Evolutionary conservation across 306 rosid species (phyloP), one percentile per base, ranked within the genome.

Genomic region (Vicia villosa): DNA sequence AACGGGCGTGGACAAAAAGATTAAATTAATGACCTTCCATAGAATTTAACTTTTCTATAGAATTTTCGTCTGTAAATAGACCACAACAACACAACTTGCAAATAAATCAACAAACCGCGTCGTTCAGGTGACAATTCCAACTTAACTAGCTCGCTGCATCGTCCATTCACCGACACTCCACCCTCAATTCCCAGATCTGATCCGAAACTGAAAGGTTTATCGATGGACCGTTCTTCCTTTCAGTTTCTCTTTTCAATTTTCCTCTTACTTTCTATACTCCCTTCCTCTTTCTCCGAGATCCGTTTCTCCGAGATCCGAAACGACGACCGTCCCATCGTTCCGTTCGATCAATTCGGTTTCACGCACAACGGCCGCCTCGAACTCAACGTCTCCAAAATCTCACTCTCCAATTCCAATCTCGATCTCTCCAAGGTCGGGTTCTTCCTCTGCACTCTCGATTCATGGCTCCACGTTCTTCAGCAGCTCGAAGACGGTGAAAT

Each of bases 321-420:
- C 78, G 96, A 93, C 74, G 73, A 64, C 43, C 88, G 85, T 10
- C 74, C 83, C 8, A 81, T 88, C 15, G 70, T 88, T 22, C 96
- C 98, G 24, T 87, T 90, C 19, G 96, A 88, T 16, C 86, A 86
- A 65, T 93, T 93, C 54, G 98, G 98, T 0, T 93, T 90, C 91
- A 90, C 96, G 10, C 96, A 85, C 68, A 79, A 59, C 14, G 98
- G 98, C 32, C 85, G 85, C 14, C 90, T 93, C 11, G 91, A 90
- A 82, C 96, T 93, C 80, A 75, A 32, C 57, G 88, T 88, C 34
- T 85, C 89, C 8, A 41, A 61, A 66, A 74, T 93, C 83, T 32
- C 74, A 12, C 73, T 86, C 72, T 85, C 89, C 66, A 65, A 72
- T 26, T 26, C 83, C 17, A 81, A 81, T 42, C 71, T 83, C 32